Percentiles rank a stretch among this genome's conserved stretches.
These are phyloP conservation scores for Coemansia sp. DNA, from an alignment of 371 early-diverging fungal species.

Conservation along the genomic window DNA sequence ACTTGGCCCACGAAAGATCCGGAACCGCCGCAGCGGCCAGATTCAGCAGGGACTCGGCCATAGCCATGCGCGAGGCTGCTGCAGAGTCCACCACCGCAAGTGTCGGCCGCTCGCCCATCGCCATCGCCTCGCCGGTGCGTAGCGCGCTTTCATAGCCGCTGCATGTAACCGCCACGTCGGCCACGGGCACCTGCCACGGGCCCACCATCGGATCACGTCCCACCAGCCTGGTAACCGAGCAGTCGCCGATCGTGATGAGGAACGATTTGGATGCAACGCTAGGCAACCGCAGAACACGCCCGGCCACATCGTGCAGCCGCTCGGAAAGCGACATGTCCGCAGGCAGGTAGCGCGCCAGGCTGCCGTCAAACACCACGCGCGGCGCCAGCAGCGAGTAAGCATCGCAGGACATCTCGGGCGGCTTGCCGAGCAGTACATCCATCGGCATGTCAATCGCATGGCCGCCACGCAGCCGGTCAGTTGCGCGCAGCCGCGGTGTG, in stretches of 20 bases:
- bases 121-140: conserved; percentile 91
- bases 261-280: conserved; percentile 90
- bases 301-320: conserved; percentile 63
- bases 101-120: conserved; percentile 94
- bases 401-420: conserved; percentile 85
- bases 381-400: conserved; percentile 59
- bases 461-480: conserved; percentile 61
- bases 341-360: conserved; percentile 58
- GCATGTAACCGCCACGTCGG: conserved; percentile 90
- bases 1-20: conserved; percentile 68
- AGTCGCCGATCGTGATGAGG: conserved; percentile 96
- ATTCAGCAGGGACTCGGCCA: conserved; percentile 89
- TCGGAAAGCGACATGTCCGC: conserved; percentile 35
- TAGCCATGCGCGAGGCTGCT: conserved; percentile 95
- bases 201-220: conserved; percentile 97
- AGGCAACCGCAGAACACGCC: conserved; percentile 83
- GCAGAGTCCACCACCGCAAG: conserved; percentile 75
- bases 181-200: conserved; percentile 96
- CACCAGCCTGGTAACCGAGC: conserved; percentile 91
- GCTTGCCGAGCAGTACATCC: conserved; percentile 93
- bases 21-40: conserved; percentile 84
- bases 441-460: conserved; percentile 92
- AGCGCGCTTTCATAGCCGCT: conserved; percentile 62
- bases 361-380: conserved; percentile 64
- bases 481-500: conserved; percentile 79